Conservation (phyloP, 345 rosid genomes). For the Kandelia obovata region DNA sequence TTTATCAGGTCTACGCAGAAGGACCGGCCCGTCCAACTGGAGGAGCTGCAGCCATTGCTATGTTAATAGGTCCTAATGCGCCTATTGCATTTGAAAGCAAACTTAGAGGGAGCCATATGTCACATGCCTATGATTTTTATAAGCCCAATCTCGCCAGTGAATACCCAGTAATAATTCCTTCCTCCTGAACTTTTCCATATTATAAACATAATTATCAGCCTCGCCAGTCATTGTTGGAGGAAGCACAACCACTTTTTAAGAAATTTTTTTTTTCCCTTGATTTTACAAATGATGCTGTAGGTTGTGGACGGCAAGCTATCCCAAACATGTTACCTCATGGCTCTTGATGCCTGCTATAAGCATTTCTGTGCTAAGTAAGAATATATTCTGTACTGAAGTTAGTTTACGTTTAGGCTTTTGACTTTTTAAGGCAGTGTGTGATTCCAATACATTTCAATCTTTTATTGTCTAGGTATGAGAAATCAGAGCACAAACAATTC, state of each 20-base stretch:
- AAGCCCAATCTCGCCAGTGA: constrained; percentile 99
- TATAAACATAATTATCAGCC: neutral
- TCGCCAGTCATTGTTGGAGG: neutral
- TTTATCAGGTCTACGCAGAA: constrained; percentile 95
- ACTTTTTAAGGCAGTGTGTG: constrained; percentile 1
- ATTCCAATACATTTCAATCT: constrained; percentile 9
- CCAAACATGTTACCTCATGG: constrained; percentile 98
- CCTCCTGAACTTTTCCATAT: neutral
- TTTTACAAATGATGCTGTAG: constrained; percentile 35
- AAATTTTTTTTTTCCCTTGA: neutral
- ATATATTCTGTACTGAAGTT: constrained; percentile 1
- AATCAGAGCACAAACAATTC: constrained; percentile 74
- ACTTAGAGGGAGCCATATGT: constrained; percentile 90
- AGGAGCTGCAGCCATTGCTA: constrained; percentile 97
- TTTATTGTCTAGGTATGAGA: constrained; percentile 62
- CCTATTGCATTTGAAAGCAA: constrained; percentile 95
- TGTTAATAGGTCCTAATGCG: constrained; percentile 92
- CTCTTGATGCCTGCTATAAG: constrained; percentile 91
- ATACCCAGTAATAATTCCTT: constrained; percentile 66
- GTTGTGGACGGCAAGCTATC: constrained; percentile 99
- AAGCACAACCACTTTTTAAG: neutral
- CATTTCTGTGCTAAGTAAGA: constrained; percentile 77
- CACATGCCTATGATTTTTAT: constrained; percentile 98
- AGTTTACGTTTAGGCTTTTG: neutral
- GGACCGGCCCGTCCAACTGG: constrained; percentile 99